Evolutionary conservation across 2,329 filamentous ascomycete species (phyloP).

Genomic region (Aspergillus udagawae): DNA sequence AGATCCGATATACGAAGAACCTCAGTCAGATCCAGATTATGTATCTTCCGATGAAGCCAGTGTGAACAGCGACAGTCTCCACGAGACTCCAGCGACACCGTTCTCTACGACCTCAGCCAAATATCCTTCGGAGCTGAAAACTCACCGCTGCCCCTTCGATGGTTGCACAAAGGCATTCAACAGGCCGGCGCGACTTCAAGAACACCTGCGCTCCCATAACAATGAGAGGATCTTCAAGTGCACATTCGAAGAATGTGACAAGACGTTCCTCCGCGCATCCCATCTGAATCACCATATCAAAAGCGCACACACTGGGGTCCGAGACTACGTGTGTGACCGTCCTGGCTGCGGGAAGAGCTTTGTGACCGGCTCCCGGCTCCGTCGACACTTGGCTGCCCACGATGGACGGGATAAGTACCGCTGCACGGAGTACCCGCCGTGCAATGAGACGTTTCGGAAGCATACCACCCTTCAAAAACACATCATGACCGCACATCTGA

Average conservation of each 20-base stretch:
- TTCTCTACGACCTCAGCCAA: conserved; percentile 46
- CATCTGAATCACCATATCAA: conserved; percentile 84
- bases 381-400: conserved; percentile 74
- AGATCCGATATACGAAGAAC: conserved; percentile 32
- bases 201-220: conserved; percentile 79
- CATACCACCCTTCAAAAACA: conserved; percentile 82
- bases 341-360: conserved; percentile 75
- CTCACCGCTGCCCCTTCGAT: conserved; percentile 68
- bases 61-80: conserved; percentile 26
- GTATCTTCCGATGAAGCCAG: conserved; percentile 27
- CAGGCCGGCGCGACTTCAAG: conserved; percentile 72
- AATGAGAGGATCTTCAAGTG: conserved; percentile 80
- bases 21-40: conserved; percentile 32
- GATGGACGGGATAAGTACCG: conserved; percentile 70
- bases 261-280: conserved; percentile 80
- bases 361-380: conserved; percentile 71
- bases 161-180: conserved; percentile 82
- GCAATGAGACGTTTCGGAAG: conserved; percentile 78
- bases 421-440: conserved; percentile 67
- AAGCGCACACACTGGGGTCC: conserved; percentile 69
- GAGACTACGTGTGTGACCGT: conserved; percentile 67
- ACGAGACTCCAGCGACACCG: conserved; percentile 50
- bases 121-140: conserved; percentile 68
- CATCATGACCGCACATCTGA: conserved; percentile 70
- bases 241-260: conserved; percentile 65